Conservation (phyloP, 768 basidiomycete species). For the Russula earlei region DNA sequence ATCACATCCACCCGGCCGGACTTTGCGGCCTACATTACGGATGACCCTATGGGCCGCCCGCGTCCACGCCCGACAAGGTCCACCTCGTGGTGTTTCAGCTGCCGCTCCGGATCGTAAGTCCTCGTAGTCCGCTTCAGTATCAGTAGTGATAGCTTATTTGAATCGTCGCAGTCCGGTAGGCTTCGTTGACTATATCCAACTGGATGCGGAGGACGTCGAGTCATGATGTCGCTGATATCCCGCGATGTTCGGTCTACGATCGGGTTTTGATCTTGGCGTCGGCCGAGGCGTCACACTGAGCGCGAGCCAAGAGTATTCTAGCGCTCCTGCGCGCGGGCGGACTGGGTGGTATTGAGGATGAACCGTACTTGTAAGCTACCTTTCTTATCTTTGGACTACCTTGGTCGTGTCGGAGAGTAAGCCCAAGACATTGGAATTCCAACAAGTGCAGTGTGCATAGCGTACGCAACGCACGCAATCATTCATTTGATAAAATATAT, state of each 20-base stretch:
- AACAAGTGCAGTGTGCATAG: too few species aligned
- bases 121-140: neutral
- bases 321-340: too few species aligned
- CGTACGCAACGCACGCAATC: too few species aligned
- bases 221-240: neutral
- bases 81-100: constrained; percentile 18
- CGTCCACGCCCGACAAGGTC: constrained; percentile 10
- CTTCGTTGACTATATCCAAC: constrained; percentile 17
- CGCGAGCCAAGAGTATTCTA: too few species aligned
- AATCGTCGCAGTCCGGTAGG: constrained; percentile 7
- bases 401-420: too few species aligned
- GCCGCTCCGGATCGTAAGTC: constrained; percentile 14
- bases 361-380: too few species aligned
- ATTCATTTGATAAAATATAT: too few species aligned
- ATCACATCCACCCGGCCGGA: constrained; percentile 14
- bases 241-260: neutral
- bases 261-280: too few species aligned
- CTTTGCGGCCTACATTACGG: constrained; percentile 14
- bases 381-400: too few species aligned
- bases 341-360: too few species aligned
- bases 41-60: constrained; percentile 17
- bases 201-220: constrained; percentile 16
- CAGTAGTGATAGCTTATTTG: neutral
- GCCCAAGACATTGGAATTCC: too few species aligned
- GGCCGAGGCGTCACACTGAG: too few species aligned